phyloP scores from a whole-genome alignment of 2,329 filamentous ascomycete genomes.

The Penicillium palitans region DNA sequence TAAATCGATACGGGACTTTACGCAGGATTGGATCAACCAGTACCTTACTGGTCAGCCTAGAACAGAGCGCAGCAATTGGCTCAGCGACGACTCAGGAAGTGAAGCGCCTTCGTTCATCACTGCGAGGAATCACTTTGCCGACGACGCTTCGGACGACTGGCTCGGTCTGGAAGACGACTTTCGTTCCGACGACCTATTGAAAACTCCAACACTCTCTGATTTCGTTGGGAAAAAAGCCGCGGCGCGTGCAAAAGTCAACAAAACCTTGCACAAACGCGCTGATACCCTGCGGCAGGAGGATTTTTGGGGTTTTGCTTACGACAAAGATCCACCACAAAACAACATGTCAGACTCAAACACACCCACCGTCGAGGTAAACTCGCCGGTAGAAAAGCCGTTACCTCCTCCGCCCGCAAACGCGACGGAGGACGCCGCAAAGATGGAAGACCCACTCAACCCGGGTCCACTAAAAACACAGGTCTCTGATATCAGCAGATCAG shows the following conservation, averaged over 20 bases:
- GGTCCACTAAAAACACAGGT: slow-evolving; percentile 17
- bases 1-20: slow-evolving; percentile 58
- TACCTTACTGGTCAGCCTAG: slow-evolving; percentile 72
- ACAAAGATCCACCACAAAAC: slow-evolving; percentile 37
- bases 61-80: slow-evolving; percentile 75
- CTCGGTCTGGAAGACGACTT: slow-evolving; percentile 44
- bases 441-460: slow-evolving; percentile 7
- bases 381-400: slow-evolving; percentile 43
- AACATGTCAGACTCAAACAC: slow-evolving; percentile 36
- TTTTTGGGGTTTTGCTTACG: slow-evolving; percentile 49
- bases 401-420: slow-evolving; percentile 36
- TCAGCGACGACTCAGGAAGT: slow-evolving; percentile 75
- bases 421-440: slow-evolving; percentile 7
- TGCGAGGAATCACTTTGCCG: slow-evolving; percentile 42
- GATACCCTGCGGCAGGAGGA: slow-evolving; percentile 47
- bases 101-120: slow-evolving; percentile 66
- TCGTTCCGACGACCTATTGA: slow-evolving; percentile 41
- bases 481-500: slow-evolving; percentile 19
- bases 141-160: slow-evolving; percentile 47
- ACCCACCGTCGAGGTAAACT: slow-evolving; percentile 23
- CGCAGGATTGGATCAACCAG: slow-evolving; percentile 82
- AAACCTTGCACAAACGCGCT: slow-evolving; percentile 39
- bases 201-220: slow-evolving; percentile 42
- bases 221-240: slow-evolving; percentile 33
- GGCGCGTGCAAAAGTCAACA: slow-evolving; percentile 33